Evolutionary conservation across 495 filamentous ascomycete genomes (phyloP), one percentile per base, ranked within the genome.

Genomic region (Massariosphaeria phaeospora): DNA sequence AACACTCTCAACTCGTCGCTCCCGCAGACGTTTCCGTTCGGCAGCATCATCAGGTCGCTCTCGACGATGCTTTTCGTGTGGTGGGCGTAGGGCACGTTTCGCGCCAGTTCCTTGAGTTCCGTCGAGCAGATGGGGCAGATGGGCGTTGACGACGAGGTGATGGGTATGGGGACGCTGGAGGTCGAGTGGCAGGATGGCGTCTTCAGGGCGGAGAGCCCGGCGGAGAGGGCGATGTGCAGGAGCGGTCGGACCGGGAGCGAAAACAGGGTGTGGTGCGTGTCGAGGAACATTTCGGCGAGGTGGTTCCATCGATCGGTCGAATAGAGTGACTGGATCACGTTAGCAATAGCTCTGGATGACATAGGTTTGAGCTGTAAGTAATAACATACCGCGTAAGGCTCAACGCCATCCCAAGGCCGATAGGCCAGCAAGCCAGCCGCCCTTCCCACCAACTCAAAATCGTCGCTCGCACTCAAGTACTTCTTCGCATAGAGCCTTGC

Each of bases 121-220:
- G 85, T 93, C 33, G 84, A 88, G 73, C 93, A 98, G 66, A 97
- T 97, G 3, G 93, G 94, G 63, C 93, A 98, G 39, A 95, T 81
- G 29, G 80, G 77, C 8, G 79, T 84, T 0, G 73, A 74, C 4
- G 80, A 82, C 38, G 75, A 72, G 27, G 78, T 75, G 61, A 82
- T 84, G 5, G 77, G 77, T 41, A 75, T 79, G 36, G 77, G 76
- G 49, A 78, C 73, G 3, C 78, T 76, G 52, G 76, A 78, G 53
- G 73, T 72, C 9, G 85, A 87, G 74, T 98, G 91, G 69, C 93
- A 98, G 10, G 90, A 81, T 1, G 93, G 94, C 2, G 94, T 96
- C 65, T 98, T 98, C 41, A 98, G 84, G 1, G 93, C 90, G 0
- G 91, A 96, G 18, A 98, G 78, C 18, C 93, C 93, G 1, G 93